Percentiles rank a stretch among this genome's conserved stretches.
These are phyloP conservation scores for Chenopodium berlandieri DNA, from an alignment of 148 eudicot genomes.

Conservation along the genomic window DNA sequence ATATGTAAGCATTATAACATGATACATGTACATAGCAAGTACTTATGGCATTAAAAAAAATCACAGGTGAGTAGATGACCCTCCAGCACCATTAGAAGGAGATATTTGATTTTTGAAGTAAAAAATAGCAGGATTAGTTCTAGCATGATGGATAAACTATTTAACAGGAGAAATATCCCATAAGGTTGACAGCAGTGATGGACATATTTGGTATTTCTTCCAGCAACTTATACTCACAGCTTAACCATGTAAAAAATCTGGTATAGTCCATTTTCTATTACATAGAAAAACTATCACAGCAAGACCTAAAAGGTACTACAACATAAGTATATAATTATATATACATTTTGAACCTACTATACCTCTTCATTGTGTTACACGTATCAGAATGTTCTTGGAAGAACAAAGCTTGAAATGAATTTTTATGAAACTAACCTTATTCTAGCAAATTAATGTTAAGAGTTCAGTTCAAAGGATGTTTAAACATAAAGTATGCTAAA, in stretches of 20 bases:
- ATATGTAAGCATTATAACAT: conserved; percentile 3
- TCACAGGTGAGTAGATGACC: too few species aligned
- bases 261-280: neutral
- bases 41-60: neutral
- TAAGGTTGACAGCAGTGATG: neutral
- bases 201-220: neutral
- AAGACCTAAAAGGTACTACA: neutral
- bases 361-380: too few species aligned
- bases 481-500: neutral
- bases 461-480: neutral
- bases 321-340: neutral
- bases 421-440: neutral
- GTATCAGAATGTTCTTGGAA: neutral
- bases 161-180: neutral
- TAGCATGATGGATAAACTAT: neutral
- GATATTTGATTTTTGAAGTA: neutral
- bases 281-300: neutral
- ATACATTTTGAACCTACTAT: neutral
- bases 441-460: neutral
- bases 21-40: neutral
- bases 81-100: neutral
- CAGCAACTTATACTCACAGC: neutral
- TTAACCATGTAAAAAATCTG: neutral
- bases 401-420: neutral
- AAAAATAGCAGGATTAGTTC: neutral